A percentile compares a stretch with the other conserved stretches of the same genome.
Conservation (phyloP, 1,284 basidiomycete species). For the Malassezia furfur region DNA sequence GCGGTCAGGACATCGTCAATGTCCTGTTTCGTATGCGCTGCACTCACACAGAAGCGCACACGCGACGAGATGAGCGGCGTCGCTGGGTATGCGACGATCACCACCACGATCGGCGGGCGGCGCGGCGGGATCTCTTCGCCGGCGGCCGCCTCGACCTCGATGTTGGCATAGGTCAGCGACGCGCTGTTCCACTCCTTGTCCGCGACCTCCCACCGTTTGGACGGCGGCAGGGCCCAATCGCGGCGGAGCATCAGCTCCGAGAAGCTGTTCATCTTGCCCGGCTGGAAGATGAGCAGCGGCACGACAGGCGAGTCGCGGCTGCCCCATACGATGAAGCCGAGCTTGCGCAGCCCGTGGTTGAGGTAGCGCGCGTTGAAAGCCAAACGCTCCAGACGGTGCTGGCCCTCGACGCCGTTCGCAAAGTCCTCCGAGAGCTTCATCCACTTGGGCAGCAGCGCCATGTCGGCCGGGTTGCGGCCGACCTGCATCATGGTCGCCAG, state of each 20-base stretch:
- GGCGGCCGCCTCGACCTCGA: conserved; percentile 21
- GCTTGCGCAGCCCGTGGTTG: conserved; percentile 71
- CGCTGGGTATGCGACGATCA: conserved; percentile 56
- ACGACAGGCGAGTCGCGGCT: conserved; percentile 85
- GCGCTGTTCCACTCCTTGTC: conserved; percentile 18
- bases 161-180: conserved; percentile 13
- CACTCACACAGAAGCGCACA: conserved; percentile 87
- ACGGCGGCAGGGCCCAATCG: conserved; percentile 31
- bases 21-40: conserved; percentile 93
- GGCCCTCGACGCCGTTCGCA: conserved; percentile 58
- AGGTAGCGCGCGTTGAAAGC: conserved; percentile 95
- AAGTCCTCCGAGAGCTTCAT: conserved; percentile 33
- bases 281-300: conserved; percentile 83
- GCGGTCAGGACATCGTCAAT: conserved; percentile 76
- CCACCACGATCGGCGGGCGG: conserved; percentile 41
- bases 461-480: conserved; percentile 29
- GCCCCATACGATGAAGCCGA: conserved; percentile 95
- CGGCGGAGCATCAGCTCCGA: conserved; percentile 45
- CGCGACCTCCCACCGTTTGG: conserved; percentile 20
- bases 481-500: conserved; percentile 93
- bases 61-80: conserved; percentile 81
- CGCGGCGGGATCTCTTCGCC: conserved; percentile 23
- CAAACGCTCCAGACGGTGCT: conserved; percentile 68
- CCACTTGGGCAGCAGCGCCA: conserved; percentile 39
- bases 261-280: conserved; percentile 53